Evolutionary conservation across 2,329 filamentous ascomycete genomes (phyloP).

Genomic region (Neocucurbitaria cava): DNA sequence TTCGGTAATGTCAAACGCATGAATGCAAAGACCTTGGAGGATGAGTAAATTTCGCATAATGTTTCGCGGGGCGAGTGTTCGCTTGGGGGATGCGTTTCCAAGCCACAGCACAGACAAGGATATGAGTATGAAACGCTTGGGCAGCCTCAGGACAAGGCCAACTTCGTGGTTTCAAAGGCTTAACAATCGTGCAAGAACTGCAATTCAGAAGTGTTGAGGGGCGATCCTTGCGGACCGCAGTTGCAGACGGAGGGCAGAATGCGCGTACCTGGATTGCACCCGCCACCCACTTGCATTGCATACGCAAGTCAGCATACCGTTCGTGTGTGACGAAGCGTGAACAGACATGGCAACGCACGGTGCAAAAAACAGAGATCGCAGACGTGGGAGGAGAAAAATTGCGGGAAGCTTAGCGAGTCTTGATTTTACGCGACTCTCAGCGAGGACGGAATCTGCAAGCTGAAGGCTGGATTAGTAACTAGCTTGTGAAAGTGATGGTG

Average conservation of each 20-base stretch:
- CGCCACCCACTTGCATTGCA: constrained; percentile 10
- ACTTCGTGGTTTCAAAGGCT: background rate
- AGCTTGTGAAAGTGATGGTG: constrained; percentile 5
- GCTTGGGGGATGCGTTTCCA: constrained; percentile 3
- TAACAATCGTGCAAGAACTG: background rate
- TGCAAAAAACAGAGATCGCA: constrained; percentile 12
- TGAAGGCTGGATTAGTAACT: constrained; percentile 6
- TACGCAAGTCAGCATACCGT: constrained; percentile 16
- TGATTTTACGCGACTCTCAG: constrained; percentile 21
- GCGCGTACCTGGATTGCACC: constrained; percentile 12
- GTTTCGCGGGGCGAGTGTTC: constrained; percentile 11
- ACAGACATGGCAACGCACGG: constrained; percentile 2
- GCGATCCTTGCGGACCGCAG: constrained; percentile 11
- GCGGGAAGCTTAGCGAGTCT: constrained; percentile 37
- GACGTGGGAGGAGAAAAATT: constrained; percentile 2
- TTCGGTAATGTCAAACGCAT: background rate
- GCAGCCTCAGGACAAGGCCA: constrained; percentile 11
- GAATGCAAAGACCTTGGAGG: background rate
- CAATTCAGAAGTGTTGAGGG: background rate
- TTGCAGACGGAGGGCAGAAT: constrained; percentile 4
- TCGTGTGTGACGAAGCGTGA: constrained; percentile 8
- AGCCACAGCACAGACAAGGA: constrained; percentile 17
- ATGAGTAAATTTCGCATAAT: constrained; percentile 6
- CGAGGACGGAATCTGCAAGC: constrained; percentile 15
- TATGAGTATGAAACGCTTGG: constrained; percentile 21